A percentile compares a stretch with the other conserved stretches of the same genome.
Conservation (phyloP, 805 yeast species). For the Lachancea lanzarotensis region DNA sequence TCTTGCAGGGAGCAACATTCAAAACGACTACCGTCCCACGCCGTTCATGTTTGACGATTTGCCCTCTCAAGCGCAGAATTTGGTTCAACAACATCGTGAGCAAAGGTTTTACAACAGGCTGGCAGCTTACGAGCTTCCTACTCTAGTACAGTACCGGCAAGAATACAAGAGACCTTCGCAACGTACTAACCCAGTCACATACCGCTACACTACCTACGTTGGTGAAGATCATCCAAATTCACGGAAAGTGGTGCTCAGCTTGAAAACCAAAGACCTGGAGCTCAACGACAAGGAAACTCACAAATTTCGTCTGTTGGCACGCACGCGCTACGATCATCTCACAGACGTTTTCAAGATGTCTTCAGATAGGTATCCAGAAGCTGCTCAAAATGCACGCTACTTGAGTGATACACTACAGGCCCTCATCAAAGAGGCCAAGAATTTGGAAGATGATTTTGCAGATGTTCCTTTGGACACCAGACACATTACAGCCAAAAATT, state of each 20-base stretch:
- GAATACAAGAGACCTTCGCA: constrained; percentile 47
- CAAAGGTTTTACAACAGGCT: constrained; percentile 71
- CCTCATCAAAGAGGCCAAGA: constrained; percentile 60
- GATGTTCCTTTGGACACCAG: constrained; percentile 81
- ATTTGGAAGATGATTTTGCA: constrained; percentile 51
- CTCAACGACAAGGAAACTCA: constrained; percentile 51
- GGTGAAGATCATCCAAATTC: constrained; percentile 60
- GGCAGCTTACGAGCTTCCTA: constrained; percentile 90
- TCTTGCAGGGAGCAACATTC: constrained; percentile 33
- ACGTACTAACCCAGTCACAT: constrained; percentile 48
- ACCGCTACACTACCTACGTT: constrained; percentile 64
- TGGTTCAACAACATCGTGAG: constrained; percentile 63
- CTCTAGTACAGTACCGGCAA: constrained; percentile 67
- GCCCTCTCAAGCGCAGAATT: constrained; percentile 65
- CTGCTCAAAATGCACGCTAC: constrained; percentile 80
- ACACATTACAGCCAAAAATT: constrained; percentile 46
- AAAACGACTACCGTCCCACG: constrained; percentile 35
- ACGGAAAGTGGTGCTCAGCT: constrained; percentile 56
- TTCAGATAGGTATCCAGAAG: constrained; percentile 58
- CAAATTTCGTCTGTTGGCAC: constrained; percentile 74
- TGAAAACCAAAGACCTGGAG: constrained; percentile 47
- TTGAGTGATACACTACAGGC: constrained; percentile 57
- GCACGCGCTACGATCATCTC: constrained; percentile 62
- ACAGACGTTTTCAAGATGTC: constrained; percentile 59
- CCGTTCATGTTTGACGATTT: constrained; percentile 58